Evolutionary conservation across 2,329 filamentous ascomycete genomes (phyloP), one percentile per base, ranked within the genome.

Genomic region (Dactylellina sp.): DNA sequence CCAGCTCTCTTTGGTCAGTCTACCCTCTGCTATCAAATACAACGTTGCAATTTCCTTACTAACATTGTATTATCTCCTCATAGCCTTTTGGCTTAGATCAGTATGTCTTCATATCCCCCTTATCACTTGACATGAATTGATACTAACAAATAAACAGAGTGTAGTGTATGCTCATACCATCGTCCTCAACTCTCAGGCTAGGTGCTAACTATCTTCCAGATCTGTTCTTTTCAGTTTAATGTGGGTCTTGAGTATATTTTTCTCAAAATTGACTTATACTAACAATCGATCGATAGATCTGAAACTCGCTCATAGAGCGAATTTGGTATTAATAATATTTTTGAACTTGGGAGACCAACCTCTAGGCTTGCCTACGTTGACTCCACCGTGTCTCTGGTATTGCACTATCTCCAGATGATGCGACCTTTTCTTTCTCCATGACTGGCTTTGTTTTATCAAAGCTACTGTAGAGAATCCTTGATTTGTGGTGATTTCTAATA

Each of bases 151-250:
- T 12, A 12, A 3, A 46, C 42, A 46, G 42, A 52, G 59, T 62
- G 59, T 62, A 62, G 59, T 62, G 16, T 46, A 18, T 46, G 42
- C 20, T 40, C 37, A 7, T 35, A 12, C n/a, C 9, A 6, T 46
- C 42, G 42, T 20, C 12, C 4, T 46, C 42, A 46, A 5, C 18
- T 2, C 5, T 22, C 2, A 4, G 2, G 2, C 12, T 46, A 2
- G 4, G 4, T 46, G 12, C 42, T 46, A 46, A 46, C 42, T 18
- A 1, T 40, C 32, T 40, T 25, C 25, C 22, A 55, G 52, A 32
- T 66, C 62, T 66, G 62, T 66, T 88, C 86, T 88, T 87, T 86
- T 87, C 85, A 88, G 86, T 71, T 75, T 75, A 55, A 55, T 57
- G 53, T 57, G 37, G 44, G 53, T 28, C 7, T 44, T 32, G 2